Evolutionary conservation across 1,284 basidiomycete genomes (phyloP).

Genomic region (Takashimella koratensis): DNA sequence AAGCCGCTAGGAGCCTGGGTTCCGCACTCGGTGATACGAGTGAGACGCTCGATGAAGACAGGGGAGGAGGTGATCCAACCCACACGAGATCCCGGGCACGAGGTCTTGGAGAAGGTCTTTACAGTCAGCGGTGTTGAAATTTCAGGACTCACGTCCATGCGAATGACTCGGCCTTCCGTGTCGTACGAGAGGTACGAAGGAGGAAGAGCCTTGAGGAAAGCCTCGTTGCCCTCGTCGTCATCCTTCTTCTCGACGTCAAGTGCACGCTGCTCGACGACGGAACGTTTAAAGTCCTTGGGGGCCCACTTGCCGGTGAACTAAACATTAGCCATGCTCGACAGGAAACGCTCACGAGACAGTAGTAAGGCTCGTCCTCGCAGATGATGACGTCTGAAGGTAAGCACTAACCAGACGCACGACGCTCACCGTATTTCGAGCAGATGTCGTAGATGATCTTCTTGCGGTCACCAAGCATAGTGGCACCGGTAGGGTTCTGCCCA

Average conservation of each 20-base stretch:
- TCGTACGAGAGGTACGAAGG: conserved; percentile 65
- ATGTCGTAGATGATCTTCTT: conserved; percentile 76
- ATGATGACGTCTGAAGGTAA: conserved; percentile 59
- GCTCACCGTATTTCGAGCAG: conserved; percentile 61
- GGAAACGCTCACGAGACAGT: conserved; percentile 55
- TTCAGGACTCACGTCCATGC: conserved; percentile 44
- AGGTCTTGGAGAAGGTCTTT: conserved; percentile 69
- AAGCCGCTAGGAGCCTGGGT: conserved; percentile 73
- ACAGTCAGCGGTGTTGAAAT: conserved; percentile 7
- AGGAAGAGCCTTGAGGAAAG: conserved; percentile 51
- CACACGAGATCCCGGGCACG: conserved; percentile 70
- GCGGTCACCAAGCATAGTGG: conserved; percentile 62
- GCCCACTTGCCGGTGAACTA: conserved; percentile 6
- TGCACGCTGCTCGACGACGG: conserved; percentile 43
- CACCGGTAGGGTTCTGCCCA: conserved; percentile 70
- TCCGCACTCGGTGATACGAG: conserved; percentile 66
- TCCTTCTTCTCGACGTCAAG: conserved; percentile 39
- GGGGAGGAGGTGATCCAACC: conserved; percentile 66
- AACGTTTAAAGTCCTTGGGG: conserved; percentile 9
- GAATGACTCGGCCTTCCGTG: conserved; percentile 45
- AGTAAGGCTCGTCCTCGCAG: conserved; percentile 78
- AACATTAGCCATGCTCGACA: not conserved
- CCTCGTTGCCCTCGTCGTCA: conserved; percentile 38
- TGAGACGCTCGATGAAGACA: conserved; percentile 63
- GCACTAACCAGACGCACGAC: not conserved